Conservation (phyloP, 176 grass and related monocot species). For the Pharus latifolius region DNA sequence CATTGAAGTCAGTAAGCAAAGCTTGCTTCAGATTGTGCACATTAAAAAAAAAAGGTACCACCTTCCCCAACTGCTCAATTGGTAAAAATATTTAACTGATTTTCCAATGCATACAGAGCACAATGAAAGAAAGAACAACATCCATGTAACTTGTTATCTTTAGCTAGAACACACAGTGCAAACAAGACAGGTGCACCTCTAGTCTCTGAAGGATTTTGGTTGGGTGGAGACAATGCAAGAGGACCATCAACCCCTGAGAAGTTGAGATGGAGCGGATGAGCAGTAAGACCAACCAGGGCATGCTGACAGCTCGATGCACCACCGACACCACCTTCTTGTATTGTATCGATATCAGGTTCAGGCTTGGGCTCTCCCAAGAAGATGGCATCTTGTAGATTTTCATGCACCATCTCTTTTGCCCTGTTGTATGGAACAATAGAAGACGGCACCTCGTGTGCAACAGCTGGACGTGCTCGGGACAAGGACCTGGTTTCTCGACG, state of each 20-base stretch:
- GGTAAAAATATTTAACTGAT: too few relatives aligned
- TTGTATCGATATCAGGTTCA: constrained; percentile 16
- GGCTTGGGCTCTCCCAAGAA: constrained; percentile 39
- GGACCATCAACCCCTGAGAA: not conserved
- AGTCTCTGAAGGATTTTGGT: not conserved
- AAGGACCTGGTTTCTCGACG: not conserved
- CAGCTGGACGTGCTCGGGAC: not conserved
- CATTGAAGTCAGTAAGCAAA: too few relatives aligned
- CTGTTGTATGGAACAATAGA: not conserved
- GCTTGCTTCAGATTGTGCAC: too few relatives aligned
- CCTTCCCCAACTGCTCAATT: too few relatives aligned
- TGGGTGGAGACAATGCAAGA: not conserved
- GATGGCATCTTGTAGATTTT: not conserved
- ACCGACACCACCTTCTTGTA: not conserved
- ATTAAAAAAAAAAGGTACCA: too few relatives aligned
- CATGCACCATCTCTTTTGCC: constrained; percentile 5
- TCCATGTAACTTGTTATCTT: not conserved
- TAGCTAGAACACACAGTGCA: too few relatives aligned
- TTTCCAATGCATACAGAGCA: too few relatives aligned
- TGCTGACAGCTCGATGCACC: not conserved
- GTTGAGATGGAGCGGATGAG: not conserved
- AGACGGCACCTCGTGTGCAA: not conserved
- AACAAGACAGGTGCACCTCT: constrained; percentile 20
- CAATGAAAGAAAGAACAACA: too few relatives aligned
- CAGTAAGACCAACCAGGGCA: not conserved